These are phyloP conservation scores for Spirogloea muscicola DNA, from an alignment of 139 green algal genomes.

Conservation along the genomic window DNA sequence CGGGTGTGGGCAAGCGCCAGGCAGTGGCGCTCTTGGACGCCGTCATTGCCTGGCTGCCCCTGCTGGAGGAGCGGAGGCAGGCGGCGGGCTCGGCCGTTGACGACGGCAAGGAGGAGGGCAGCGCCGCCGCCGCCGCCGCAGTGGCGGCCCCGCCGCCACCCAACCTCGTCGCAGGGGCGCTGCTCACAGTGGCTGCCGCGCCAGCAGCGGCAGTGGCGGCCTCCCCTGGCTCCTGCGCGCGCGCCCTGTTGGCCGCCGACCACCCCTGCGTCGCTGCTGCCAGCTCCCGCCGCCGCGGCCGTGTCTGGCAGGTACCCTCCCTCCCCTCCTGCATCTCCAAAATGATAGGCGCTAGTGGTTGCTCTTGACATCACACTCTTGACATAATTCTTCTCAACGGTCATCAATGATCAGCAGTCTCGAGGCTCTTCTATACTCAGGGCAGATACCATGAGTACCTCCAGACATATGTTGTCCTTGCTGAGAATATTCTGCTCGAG, in stretches of 20 bases:
- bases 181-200: constrained; percentile 9
- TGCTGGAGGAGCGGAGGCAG: constrained; percentile 14
- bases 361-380: too few relatives aligned
- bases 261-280: constrained; percentile 20
- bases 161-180: constrained; percentile 9
- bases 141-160: neutral
- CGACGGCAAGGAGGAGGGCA: neutral
- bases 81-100: neutral
- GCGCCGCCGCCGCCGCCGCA: neutral
- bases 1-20: too few relatives aligned
- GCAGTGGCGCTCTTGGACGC: constrained; percentile 35
- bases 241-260: constrained; percentile 29
- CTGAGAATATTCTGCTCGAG: too few relatives aligned
- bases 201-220: constrained; percentile 8
- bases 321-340: too few relatives aligned
- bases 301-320: constrained; percentile 22
- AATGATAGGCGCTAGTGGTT: too few relatives aligned
- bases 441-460: too few relatives aligned
- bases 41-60: constrained; percentile 23
- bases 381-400: too few relatives aligned
- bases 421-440: too few relatives aligned
- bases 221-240: constrained; percentile 6
- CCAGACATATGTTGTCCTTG: too few relatives aligned
- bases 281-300: neutral
- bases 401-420: too few relatives aligned